Evolutionary conservation across 768 basidiomycete genomes (phyloP).

Genomic region (Thelephora aurantiotincta): DNA sequence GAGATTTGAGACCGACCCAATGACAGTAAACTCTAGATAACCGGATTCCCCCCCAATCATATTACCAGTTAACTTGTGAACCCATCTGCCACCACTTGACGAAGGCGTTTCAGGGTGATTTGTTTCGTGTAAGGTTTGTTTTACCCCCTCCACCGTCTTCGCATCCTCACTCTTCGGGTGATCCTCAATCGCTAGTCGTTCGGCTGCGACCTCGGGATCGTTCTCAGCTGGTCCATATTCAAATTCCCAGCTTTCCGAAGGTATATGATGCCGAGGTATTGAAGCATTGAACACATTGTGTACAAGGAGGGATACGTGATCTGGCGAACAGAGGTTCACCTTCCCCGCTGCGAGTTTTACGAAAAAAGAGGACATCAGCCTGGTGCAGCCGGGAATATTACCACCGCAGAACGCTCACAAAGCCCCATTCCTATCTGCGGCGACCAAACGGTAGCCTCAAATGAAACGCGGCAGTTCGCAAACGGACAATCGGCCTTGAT

Average conservation of each 20-base stretch:
- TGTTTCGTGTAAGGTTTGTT: slow-evolving; percentile 13
- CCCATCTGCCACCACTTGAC: slow-evolving; percentile 62
- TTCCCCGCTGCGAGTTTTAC: slow-evolving; percentile 45
- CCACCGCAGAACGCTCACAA: slow-evolving; percentile 27
- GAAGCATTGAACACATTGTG: slow-evolving; percentile 92
- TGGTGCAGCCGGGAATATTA: not conserved
- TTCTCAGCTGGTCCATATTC: slow-evolving; percentile 76
- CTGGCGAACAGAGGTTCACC: slow-evolving; percentile 80
- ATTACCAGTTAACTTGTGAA: slow-evolving; percentile 54
- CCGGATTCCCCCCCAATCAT: slow-evolving; percentile 56
- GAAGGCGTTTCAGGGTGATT: slow-evolving; percentile 15
- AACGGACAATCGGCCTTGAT: slow-evolving; percentile 81
- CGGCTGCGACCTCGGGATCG: slow-evolving; percentile 54
- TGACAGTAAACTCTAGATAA: slow-evolving; percentile 69
- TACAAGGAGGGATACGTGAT: slow-evolving; percentile 81
- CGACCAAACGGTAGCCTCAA: slow-evolving; percentile 83
- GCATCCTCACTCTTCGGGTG: slow-evolving; percentile 9
- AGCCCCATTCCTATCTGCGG: slow-evolving; percentile 73
- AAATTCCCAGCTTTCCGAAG: slow-evolving; percentile 67
- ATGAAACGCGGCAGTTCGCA: slow-evolving; percentile 55
- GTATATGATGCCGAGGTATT: slow-evolving; percentile 86
- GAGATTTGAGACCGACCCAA: slow-evolving; percentile 44
- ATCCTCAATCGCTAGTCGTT: slow-evolving; percentile 14
- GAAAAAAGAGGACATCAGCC: not conserved
- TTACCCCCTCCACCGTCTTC: slow-evolving; percentile 11